Base-by-base conservation (phyloP, 192 early-diverging fungal genomes). In the Gonapodya prolifera region DNA sequence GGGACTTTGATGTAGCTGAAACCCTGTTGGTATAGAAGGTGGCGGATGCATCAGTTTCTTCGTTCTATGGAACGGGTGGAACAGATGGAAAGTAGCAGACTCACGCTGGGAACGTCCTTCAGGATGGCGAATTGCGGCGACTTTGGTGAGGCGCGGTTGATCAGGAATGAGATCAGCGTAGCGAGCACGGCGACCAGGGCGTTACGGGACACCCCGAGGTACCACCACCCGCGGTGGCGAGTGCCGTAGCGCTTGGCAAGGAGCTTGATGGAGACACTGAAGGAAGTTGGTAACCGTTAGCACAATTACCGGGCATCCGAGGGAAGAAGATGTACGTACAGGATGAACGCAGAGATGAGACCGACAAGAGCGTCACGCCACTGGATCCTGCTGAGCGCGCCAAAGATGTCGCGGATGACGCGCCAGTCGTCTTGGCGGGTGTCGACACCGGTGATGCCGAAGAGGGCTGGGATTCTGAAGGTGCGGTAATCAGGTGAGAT, bases 401-500 rank as follows among this genome's bases (percentile, higher is more conserved):
- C 77, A 30, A 92, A 75, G 2, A 83, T 91, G 83, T 92, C 91
- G 30, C 84, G 86, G 76, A 98, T 87, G 69, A 98, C 91, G 33
- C 92, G 80, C 78, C 93, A 94, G 33, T 92, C 82, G 0, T 91
- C 75, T 0, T 83, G 86, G 69, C 91, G 91, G 29, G 89, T 94
- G 83, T 94, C 86, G 80, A 93, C 88, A 29, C 81, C 81, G 76
- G 86, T 87, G 80, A 95, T 90, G 34, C 96, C 94, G 79, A 96
- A 83, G 69, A 96, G 85, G 29, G 86, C 88, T 17, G 92, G 88
- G 69, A 94, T 84, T n/a, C n/a, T n/a, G n/a, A n/a, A n/a, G n/a
- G n/a, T n/a, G n/a, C n/a, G n/a, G n/a, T n/a, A n/a, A n/a, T n/a
- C n/a, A n/a, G n/a, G n/a, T n/a, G n/a, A n/a, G n/a, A n/a, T n/a